Conservation (phyloP, 371 early-diverging fungal species). For the Paramicrosporidium saccamoebae region DNA sequence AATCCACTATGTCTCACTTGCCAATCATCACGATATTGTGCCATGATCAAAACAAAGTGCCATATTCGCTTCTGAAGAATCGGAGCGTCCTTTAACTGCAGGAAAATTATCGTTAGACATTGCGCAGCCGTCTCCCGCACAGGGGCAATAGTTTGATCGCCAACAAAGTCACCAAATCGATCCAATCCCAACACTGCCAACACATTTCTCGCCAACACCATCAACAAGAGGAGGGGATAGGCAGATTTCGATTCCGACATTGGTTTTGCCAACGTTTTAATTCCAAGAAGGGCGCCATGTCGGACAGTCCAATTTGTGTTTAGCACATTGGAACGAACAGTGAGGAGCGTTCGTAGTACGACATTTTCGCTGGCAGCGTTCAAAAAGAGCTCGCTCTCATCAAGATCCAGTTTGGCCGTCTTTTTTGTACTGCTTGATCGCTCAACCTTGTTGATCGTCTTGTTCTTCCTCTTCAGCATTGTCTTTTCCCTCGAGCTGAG, state of each 20-base stretch:
- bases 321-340: conserved; percentile 65
- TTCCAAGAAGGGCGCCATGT: conserved; percentile 79
- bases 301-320: conserved; percentile 73
- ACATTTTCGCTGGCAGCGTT: conserved; percentile 3
- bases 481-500: conserved; percentile 3
- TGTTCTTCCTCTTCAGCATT: conserved; percentile 1
- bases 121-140: conserved; percentile 86
- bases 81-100: conserved; percentile 17
- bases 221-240: conserved; percentile 2
- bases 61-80: conserved; percentile 3
- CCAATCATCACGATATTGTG: too few species aligned
- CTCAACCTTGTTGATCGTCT: conserved; percentile 4
- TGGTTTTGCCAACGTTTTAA: conserved; percentile 56
- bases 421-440: conserved; percentile 12
- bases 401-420: too few species aligned
- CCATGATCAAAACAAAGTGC: conserved; percentile 1
- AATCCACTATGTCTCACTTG: too few species aligned
- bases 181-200: conserved; percentile 74
- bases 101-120: conserved; percentile 46
- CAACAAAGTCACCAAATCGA: conserved; percentile 81
- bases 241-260: conserved; percentile 52
- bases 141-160: conserved; percentile 75
- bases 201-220: conserved; percentile 22
- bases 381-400: conserved; percentile 3
- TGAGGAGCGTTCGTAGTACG: conserved; percentile 22